A percentile compares a stretch with the other conserved stretches of the same genome.
These are phyloP conservation scores for Coemansia sp. DNA, from an alignment of 371 early-diverging fungal species.

Conservation along the genomic window DNA sequence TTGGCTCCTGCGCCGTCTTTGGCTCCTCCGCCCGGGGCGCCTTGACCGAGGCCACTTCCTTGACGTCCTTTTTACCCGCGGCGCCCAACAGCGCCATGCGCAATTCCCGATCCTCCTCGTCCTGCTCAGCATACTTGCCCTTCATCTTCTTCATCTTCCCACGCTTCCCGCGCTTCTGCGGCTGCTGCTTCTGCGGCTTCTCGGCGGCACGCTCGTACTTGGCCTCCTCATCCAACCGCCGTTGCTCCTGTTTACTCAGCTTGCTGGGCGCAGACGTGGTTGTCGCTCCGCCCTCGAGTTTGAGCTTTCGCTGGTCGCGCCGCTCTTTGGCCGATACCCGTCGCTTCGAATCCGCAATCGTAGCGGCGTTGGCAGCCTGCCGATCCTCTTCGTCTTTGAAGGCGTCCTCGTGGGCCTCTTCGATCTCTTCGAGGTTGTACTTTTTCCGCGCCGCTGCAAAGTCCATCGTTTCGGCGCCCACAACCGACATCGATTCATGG, in stretches of 20 bases:
- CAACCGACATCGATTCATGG: conserved; percentile 10
- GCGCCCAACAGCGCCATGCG: conserved; percentile 72
- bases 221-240: conserved; percentile 61
- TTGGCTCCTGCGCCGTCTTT: too few relatives aligned
- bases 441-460: conserved; percentile 57
- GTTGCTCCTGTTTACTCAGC: conserved; percentile 41
- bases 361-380: not conserved
- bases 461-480: conserved; percentile 29
- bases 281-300: too few relatives aligned
- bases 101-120: conserved; percentile 85
- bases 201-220: conserved; percentile 23
- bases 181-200: conserved; percentile 46
- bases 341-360: conserved; percentile 48
- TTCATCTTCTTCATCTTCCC: conserved; percentile 89
- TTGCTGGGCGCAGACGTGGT: conserved; percentile 1
- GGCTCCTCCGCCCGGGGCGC: not conserved
- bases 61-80: conserved; percentile 21
- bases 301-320: conserved; percentile 53
- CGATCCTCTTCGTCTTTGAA: conserved; percentile 51
- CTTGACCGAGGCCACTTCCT: not conserved
- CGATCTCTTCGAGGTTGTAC: conserved; percentile 67
- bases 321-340: conserved; percentile 75
- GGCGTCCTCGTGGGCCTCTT: conserved; percentile 56
- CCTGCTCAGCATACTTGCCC: conserved; percentile 85
- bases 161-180: conserved; percentile 74